Conservation (phyloP, 192 early-diverging fungal species). For the Coemansia guatemalensis region DNA sequence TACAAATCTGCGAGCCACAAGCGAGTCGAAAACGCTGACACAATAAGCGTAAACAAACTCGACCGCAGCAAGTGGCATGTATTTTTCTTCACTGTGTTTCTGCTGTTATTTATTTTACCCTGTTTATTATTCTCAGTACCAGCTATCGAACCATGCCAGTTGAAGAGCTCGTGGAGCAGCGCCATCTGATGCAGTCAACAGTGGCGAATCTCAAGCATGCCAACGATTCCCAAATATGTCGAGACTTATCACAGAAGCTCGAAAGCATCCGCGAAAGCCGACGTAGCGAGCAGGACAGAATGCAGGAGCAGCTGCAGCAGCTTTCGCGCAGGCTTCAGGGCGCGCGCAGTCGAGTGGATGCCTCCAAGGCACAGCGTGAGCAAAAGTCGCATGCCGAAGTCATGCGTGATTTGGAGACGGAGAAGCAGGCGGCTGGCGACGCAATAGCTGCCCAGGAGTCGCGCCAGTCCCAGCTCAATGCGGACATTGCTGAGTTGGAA, state of each 20-base stretch:
- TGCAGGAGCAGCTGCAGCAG: conserved; percentile 38
- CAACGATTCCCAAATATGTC: conserved; percentile 26
- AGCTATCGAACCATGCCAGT: conserved; percentile 7
- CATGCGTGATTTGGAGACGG: conserved; percentile 37
- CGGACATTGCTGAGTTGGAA: conserved; percentile 24
- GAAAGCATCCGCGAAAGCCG: conserved; percentile 13
- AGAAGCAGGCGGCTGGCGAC: conserved; percentile 15
- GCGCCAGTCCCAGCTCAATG: conserved; percentile 9
- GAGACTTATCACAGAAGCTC: conserved; percentile 8
- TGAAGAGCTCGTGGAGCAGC: conserved; percentile 40
- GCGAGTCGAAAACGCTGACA: too few relatives aligned
- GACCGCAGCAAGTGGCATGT: not conserved
- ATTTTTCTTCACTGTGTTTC: not conserved
- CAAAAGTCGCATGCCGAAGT: conserved; percentile 41
- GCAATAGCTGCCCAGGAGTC: conserved; percentile 17
- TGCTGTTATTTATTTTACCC: conserved; percentile 5
- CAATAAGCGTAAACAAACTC: too few relatives aligned
- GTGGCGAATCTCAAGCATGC: conserved; percentile 28
- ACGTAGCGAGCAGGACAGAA: conserved; percentile 15
- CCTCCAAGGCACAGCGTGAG: conserved; percentile 43
- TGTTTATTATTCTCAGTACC: not conserved
- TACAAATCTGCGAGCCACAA: not conserved
- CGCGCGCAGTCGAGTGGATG: conserved; percentile 31
- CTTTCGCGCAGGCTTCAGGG: conserved; percentile 44
- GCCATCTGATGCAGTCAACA: conserved; percentile 20